Percentiles rank a stretch among this genome's conserved stretches.
Conservation (phyloP, 177 flowering plant species). For the Vitis hybrid region DNA sequence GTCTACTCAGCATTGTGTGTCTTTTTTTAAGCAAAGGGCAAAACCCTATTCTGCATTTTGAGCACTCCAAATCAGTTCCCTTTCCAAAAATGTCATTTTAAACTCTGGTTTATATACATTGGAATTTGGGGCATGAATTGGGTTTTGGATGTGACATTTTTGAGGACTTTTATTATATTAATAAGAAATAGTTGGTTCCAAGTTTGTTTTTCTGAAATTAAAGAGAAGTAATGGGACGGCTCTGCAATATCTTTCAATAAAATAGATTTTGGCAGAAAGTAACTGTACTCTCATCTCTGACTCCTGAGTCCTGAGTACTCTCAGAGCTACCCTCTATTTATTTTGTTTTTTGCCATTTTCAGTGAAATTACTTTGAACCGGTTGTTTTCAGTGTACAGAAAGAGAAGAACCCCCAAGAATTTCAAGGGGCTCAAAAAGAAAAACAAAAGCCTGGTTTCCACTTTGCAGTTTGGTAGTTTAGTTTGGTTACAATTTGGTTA, state of each 20-base stretch:
- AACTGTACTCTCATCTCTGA: neutral
- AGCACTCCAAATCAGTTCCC: no score
- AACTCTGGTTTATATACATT: no score
- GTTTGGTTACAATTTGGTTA: neutral
- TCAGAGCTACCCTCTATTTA: neutral
- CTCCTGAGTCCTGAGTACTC: no score
- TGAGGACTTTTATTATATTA: no score
- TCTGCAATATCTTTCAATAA: constrained; percentile 1
- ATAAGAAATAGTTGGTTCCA: neutral
- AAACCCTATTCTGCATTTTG: no score
- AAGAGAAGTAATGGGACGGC: neutral
- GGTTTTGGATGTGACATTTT: no score
- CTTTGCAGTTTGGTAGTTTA: neutral
- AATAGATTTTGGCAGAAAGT: constrained; percentile 1
- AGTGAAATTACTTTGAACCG: constrained; percentile 3
- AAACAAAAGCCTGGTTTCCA: neutral
- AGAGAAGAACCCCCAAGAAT: neutral
- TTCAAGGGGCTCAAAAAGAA: neutral
- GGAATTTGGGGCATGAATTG: no score
- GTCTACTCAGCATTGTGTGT: neutral
- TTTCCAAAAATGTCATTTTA: no score
- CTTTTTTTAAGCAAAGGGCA: neutral
- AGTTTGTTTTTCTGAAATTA: neutral
- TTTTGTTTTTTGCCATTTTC: constrained; percentile 4
- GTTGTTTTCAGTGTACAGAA: neutral